These are phyloP conservation scores for Isoetes taiwanensis DNA, from an alignment of 75 land plant genomes.

Conservation along the genomic window DNA sequence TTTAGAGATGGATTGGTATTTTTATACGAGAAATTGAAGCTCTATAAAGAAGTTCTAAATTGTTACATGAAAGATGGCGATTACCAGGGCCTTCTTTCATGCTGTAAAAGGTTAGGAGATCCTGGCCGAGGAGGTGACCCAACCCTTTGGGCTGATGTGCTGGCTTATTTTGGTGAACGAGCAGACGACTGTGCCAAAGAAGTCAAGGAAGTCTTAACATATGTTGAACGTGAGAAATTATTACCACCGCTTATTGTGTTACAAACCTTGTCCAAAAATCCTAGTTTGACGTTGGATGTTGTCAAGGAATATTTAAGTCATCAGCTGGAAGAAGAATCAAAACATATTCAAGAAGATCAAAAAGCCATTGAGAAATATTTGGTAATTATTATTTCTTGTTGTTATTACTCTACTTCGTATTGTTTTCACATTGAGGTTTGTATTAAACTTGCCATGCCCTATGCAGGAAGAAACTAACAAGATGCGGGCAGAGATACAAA, in stretches of 20 bases:
- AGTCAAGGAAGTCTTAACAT: conserved; percentile 80
- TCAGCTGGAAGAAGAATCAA: conserved; percentile 78
- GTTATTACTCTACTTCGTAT: neutral
- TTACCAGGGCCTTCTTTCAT: conserved; percentile 80
- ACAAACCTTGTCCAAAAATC: conserved; percentile 73
- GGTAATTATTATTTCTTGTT: conserved; percentile 21
- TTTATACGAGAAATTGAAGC: conserved; percentile 86
- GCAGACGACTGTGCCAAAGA: conserved; percentile 96
- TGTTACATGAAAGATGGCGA: conserved; percentile 95
- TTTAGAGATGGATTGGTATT: conserved; percentile 76
- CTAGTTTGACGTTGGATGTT: conserved; percentile 71
- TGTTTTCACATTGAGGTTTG: neutral
- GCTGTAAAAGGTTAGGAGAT: conserved; percentile 88
- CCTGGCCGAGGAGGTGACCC: conserved; percentile 80
- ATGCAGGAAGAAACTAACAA: conserved; percentile 69
- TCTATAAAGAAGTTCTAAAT: conserved; percentile 85
- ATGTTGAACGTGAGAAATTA: conserved; percentile 76
- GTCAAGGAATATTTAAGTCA: conserved; percentile 89
- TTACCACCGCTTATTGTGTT: conserved; percentile 89
- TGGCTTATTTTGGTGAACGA: conserved; percentile 88
- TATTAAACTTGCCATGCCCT: neutral
- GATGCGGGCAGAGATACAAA: conserved; percentile 87
- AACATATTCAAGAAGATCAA: conserved; percentile 77
- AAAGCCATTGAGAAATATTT: conserved; percentile 81
- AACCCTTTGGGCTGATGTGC: conserved; percentile 80